Evolutionary conservation across 257 asterid species (phyloP), one percentile per base, ranked within the genome.

Genomic region (Ligustrum vulgare): DNA sequence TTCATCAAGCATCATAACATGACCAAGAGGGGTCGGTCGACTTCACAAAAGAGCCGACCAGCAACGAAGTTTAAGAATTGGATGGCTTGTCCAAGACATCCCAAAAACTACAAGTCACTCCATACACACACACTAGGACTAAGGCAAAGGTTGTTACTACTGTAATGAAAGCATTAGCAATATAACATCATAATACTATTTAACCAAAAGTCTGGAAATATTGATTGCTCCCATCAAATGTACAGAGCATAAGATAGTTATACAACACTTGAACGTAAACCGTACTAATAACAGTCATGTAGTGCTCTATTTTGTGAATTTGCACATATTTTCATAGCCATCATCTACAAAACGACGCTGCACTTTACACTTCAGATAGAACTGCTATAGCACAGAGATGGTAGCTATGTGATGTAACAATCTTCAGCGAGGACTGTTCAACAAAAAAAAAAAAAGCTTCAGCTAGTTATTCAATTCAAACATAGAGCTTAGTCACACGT

Each of bases 381-480:
- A 64, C 70, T 16, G 73, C 47, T 62, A 13, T 3, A 32, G n/a
- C 58, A 5, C 20, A 67, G 70, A 43, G 36, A 41, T 56, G 62
- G 43, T 54, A 32, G 80, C 68, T 32, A 65, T 51, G 12, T 1
- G 10, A 34, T 13, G 45, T 6, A 10, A 68, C 3, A 6, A 18
- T 20, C 74, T 13, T 85, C 91, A 87, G 34, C 79, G 78, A 69
- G 90, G 90, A 75, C 97, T 86, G 93, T 88, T 79, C 25, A 43
- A 64, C 25, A 62, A 9, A 75, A 5, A 71, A 82, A 71, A 71
- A 82, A 71, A 51, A 37, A 31, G n/a, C 32, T 35, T 49, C 12
- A 18, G 72, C 73, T 22, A 77, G 69, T 12, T 15, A 72, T 70
- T 62, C 16, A 22, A 39, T 68, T 35, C 39, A 35, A 35, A 35